phyloP scores from a whole-genome alignment of 345 rosid species.

The Populus simonii region DNA sequence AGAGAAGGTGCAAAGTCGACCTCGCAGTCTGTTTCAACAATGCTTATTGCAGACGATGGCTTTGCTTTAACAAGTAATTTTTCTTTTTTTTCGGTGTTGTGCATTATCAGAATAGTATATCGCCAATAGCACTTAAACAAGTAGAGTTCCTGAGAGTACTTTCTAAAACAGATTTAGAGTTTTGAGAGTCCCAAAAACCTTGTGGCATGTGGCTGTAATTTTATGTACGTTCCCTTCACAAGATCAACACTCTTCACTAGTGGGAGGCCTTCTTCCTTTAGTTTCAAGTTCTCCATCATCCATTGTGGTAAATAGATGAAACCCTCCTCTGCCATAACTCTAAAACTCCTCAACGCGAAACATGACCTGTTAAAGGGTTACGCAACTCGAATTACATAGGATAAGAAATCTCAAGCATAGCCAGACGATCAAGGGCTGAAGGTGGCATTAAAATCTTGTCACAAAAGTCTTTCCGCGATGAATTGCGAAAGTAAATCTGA shows the following conservation, averaged over 20 bases:
- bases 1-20: background rate
- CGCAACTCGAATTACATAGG: conserved; percentile 21
- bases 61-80: background rate
- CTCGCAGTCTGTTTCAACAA: too few species aligned
- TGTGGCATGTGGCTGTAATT: conserved; percentile 26
- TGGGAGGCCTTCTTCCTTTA: conserved; percentile 1
- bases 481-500: background rate
- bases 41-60: background rate
- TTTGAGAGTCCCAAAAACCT: conserved; percentile 13
- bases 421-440: conserved; percentile 2
- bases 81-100: too few species aligned
- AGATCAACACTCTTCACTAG: background rate
- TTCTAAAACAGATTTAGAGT: conserved; percentile 23
- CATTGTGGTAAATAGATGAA: conserved; percentile 6
- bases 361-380: background rate
- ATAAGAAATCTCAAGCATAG: background rate
- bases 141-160: conserved; percentile 8
- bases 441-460: conserved; percentile 18
- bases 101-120: conserved; percentile 11
- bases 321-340: conserved; percentile 22
- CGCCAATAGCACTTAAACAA: conserved; percentile 17
- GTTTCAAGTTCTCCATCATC: conserved; percentile 31
- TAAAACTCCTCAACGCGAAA: conserved; percentile 23
- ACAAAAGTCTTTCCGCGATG: background rate
- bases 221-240: conserved; percentile 12